Base-by-base conservation (phyloP, 176 grass and related monocot genomes). In the Cenchrus fungigraminus region DNA sequence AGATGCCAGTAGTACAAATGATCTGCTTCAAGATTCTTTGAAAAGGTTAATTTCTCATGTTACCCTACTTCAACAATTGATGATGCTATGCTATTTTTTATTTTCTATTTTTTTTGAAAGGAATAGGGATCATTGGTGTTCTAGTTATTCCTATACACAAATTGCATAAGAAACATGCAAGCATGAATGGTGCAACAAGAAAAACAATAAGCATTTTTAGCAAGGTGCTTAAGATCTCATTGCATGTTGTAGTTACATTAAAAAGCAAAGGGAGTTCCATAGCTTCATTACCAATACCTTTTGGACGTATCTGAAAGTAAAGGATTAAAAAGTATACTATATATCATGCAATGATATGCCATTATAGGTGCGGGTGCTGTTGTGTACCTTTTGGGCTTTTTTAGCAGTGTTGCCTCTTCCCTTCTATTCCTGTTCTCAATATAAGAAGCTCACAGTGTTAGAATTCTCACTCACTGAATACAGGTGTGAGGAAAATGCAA, bases 401-500 rank as follows among this genome's bases (percentile, higher is more conserved):
- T 56, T 54, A 37, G 22, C 29, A 64, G 53, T 52, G 16, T 37
- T 74, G 8, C 65, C 42, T 83, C 16, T 71, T 29, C 54, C 53
- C 50, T 37, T 37, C 71, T 72, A 57, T 43, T 85, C 47, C 28
- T 55, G 46, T 64, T 15, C n/a, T 79, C 40, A 71, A 64, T 47
- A 70, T 80, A 71, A 64, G 0, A 16, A 65, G 71, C 15, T 84
- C 13, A 28, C 37, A 65, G 5, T 79, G n/a, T 67, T 61, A 60
- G 51, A 42, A 71, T 81, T 71, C 65, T 87, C 5, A 56, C 62
- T 66, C n/a, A 32, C 20, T 85, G n/a, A 43, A 86, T 77, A 90
- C 62, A 98, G 92, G 67, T 69, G 89, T 77, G 95, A 98, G 91
- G 92, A 98, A 62, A 87, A 87, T 76, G 74, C 82, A 86, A 65